Percentiles rank a stretch among this genome's conserved stretches.
phyloP scores from a whole-genome alignment of 768 basidiomycete genomes.

The Termitomyces sp. region DNA sequence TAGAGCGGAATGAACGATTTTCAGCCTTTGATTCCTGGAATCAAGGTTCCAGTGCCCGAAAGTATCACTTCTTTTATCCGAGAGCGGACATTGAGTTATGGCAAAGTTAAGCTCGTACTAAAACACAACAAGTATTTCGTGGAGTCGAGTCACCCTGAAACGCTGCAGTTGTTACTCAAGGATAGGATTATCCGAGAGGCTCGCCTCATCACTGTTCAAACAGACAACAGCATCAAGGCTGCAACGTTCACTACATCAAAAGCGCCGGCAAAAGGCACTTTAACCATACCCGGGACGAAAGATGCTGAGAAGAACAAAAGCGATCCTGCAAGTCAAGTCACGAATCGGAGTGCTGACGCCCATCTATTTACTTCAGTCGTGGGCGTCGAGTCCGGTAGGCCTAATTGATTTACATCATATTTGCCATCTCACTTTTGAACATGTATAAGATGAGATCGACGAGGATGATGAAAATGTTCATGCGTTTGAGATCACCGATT shows the following conservation, averaged over 20 bases:
- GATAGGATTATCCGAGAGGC: constrained; percentile 84
- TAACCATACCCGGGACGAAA: constrained; percentile 85
- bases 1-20: neutral
- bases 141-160: constrained; percentile 93
- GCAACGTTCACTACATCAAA: constrained; percentile 75
- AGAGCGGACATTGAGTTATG: constrained; percentile 91
- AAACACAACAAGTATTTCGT: constrained; percentile 98
- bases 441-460: constrained; percentile 78
- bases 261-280: constrained; percentile 75
- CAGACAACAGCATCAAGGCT: constrained; percentile 72
- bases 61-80: constrained; percentile 83
- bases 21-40: constrained; percentile 2
- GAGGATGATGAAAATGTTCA: constrained; percentile 98
- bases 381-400: constrained; percentile 81
- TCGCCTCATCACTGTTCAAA: constrained; percentile 61
- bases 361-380: constrained; percentile 96
- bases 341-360: constrained; percentile 39
- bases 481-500: constrained; percentile 92
- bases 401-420: neutral
- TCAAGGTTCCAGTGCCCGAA: constrained; percentile 87
- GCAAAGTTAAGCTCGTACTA: constrained; percentile 96
- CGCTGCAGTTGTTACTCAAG: constrained; percentile 80
- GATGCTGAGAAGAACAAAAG: constrained; percentile 68
- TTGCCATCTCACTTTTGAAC: neutral
- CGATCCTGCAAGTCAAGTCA: constrained; percentile 16